These are phyloP conservation scores for Emiliania huxleyi DNA, from an alignment of 78 protist species.

Conservation along the genomic window DNA sequence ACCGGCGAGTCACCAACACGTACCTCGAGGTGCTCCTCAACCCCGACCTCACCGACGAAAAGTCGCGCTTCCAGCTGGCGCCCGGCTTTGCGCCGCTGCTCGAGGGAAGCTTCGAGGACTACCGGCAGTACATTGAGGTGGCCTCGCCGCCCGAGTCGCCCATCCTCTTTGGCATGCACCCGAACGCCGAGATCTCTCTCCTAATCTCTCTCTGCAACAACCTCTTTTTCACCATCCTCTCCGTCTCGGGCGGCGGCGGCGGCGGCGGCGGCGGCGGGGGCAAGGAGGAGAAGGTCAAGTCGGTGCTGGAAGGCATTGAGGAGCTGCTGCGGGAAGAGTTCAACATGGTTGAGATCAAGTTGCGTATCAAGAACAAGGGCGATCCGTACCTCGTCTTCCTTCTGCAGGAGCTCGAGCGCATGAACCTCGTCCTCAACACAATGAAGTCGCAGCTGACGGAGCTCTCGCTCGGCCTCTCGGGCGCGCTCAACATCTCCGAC, in stretches of 20 bases:
- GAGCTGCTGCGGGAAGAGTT: constrained; percentile 36
- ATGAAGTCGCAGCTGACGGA: constrained; percentile 48
- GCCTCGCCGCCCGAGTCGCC: constrained; percentile 59
- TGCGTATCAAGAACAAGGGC: constrained; percentile 32
- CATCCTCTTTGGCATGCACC: constrained; percentile 65
- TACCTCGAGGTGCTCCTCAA: constrained; percentile 41
- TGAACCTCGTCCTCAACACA: constrained; percentile 47
- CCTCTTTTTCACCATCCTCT: constrained; percentile 68
- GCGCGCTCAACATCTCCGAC: constrained; percentile 56
- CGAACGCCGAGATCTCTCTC: constrained; percentile 87
- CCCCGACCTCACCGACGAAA: constrained; percentile 44
- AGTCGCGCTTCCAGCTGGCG: not conserved
- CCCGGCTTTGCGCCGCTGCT: constrained; percentile 40
- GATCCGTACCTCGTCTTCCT: constrained; percentile 28
- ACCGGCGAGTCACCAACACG: constrained; percentile 37
- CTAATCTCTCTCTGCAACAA: constrained; percentile 48
- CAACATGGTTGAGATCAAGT: constrained; percentile 4
- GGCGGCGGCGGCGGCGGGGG: constrained; percentile 35
- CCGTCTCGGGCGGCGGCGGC: not conserved
- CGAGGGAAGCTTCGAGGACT: constrained; percentile 7
- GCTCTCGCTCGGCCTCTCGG: constrained; percentile 59
- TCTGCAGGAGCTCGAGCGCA: constrained; percentile 61
- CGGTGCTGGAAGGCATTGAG: not conserved
- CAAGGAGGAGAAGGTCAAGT: constrained; percentile 34
- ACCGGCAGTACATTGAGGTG: constrained; percentile 28